Base-by-base conservation (phyloP, 805 yeast species). In the Priceomyces carsonii region DNA sequence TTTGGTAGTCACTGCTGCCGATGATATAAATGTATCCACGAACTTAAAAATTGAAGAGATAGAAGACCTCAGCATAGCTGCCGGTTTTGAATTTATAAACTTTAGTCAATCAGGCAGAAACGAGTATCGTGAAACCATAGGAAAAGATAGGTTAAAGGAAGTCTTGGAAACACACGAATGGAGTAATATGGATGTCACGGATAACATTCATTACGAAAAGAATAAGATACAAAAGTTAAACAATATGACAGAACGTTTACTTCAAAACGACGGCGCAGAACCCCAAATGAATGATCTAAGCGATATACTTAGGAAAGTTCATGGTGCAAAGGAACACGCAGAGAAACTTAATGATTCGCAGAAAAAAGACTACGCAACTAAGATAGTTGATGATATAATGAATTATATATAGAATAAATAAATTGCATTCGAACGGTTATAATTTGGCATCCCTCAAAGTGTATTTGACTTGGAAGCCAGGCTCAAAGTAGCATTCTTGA, bases 401-500 rank as follows among this genome's bases (percentile, higher is more conserved):
- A 64, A 68, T 41, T 66, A 53, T 43, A 44, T 69, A 38, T 68
- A 26, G 17, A n/a, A 24, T n/a, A n/a, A 20, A 55, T 72, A 31
- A 64, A 68, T 41, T 66, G 53, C 43, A 44, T 69, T 37, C 67
- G 23, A 16, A n/a, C 19, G 18, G 14, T 35, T 40, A 51, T 34
- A 50, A 36, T 32, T 44, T 47, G 5, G 37, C 33, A 9, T 34
- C 40, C 9, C 19, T 14, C 4, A 36, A 19, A 9, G 29, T 21
- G 36, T 55, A 71, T 20, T 52, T 45, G 4, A 75, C 48, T 3
- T 52, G 42, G 47, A 69, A 68, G 0, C 85, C 85, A 0, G 86
- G 85, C 14, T 74, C 75, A 46, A 83, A 77, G 45, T 78, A 73
- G 36, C 82, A 79, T 57, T 90, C 97, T 54, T 85, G 83, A 50